phyloP scores from a whole-genome alignment of 1,284 basidiomycete genomes.

The Cutaneotrichosporon mucoides region DNA sequence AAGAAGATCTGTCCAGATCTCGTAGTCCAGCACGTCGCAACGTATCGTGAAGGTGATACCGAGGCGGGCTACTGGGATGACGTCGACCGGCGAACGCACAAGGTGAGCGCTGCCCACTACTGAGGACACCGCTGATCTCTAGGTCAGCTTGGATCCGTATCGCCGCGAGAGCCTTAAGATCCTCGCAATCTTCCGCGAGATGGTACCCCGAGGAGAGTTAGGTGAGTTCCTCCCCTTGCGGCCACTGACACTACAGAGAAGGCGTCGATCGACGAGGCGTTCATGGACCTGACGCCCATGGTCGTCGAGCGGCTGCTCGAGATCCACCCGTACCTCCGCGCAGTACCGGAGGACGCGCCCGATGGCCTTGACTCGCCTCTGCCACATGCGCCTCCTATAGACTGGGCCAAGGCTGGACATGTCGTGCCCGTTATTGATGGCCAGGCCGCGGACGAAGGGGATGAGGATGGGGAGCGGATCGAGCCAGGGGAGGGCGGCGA shows the following conservation, averaged over 20 bases:
- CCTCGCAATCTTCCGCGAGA: constrained; percentile 75
- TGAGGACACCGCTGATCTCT: background rate
- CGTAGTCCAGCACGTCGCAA: constrained; percentile 86
- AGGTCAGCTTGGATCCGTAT: constrained; percentile 94
- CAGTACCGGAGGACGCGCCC: constrained; percentile 64
- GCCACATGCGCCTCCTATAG: constrained; percentile 65
- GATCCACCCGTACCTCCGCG: constrained; percentile 69
- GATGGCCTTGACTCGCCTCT: constrained; percentile 73
- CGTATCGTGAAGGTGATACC: constrained; percentile 72
- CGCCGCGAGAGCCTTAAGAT: constrained; percentile 86
- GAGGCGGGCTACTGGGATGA: constrained; percentile 87
- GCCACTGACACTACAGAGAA: constrained; percentile 57
- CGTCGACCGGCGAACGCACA: constrained; percentile 83
- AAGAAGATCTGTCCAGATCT: constrained; percentile 80
- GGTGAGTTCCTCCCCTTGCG: constrained; percentile 50
- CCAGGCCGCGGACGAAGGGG: constrained; percentile 20
- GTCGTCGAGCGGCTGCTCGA: constrained; percentile 68
- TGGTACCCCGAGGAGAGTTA: constrained; percentile 63
- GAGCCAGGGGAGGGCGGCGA: constrained; percentile 12
- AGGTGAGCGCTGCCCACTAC: constrained; percentile 56
- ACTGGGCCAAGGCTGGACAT: constrained; percentile 66
- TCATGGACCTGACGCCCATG: constrained; percentile 78
- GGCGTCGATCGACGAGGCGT: constrained; percentile 67
- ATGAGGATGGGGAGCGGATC: constrained; percentile 24
- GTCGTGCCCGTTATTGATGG: constrained; percentile 59